phyloP scores from a whole-genome alignment of 305 asterid genomes.

The Fraxinus floribunda region DNA sequence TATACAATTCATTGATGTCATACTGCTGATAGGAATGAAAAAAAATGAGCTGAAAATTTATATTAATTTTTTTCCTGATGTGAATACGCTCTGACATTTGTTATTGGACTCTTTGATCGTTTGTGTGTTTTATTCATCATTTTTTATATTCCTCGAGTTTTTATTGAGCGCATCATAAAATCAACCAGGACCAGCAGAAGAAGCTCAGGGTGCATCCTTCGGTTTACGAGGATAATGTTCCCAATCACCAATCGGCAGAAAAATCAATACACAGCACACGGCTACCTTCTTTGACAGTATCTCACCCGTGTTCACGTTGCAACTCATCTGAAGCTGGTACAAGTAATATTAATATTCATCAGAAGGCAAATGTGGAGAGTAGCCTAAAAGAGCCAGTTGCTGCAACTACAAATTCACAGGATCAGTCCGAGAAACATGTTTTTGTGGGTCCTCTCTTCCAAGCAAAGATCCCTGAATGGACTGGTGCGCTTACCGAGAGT shows the following conservation, averaged over 20 bases:
- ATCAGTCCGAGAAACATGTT: constrained; percentile 29
- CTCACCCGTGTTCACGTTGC: constrained; percentile 42
- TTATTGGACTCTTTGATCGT: not conserved
- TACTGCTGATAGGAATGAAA: not conserved
- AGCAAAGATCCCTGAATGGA: constrained; percentile 73
- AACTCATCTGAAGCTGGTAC: constrained; percentile 31
- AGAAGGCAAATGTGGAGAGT: constrained; percentile 27
- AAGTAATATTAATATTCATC: constrained; percentile 28
- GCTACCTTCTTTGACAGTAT: constrained; percentile 31
- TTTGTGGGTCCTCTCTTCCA: constrained; percentile 50
- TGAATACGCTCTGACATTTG: not conserved
- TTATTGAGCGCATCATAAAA: not conserved
- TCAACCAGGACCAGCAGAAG: constrained; percentile 50
- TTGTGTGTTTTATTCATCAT: not conserved
- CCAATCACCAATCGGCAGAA: constrained; percentile 32
- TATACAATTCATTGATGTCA: not conserved
- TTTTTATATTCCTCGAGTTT: not conserved
- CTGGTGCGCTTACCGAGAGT: constrained; percentile 44
- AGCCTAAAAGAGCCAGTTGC: constrained; percentile 24
- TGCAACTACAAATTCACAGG: constrained; percentile 14
- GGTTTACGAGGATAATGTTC: constrained; percentile 52
- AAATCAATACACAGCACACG: constrained; percentile 55
- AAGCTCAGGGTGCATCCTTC: constrained; percentile 66
- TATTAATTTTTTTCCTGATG: not conserved
- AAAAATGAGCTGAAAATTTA: not conserved